These are phyloP conservation scores for Ulota crispa DNA, from an alignment of 225 moss, liverwort and hornwort species.

Conservation along the genomic window DNA sequence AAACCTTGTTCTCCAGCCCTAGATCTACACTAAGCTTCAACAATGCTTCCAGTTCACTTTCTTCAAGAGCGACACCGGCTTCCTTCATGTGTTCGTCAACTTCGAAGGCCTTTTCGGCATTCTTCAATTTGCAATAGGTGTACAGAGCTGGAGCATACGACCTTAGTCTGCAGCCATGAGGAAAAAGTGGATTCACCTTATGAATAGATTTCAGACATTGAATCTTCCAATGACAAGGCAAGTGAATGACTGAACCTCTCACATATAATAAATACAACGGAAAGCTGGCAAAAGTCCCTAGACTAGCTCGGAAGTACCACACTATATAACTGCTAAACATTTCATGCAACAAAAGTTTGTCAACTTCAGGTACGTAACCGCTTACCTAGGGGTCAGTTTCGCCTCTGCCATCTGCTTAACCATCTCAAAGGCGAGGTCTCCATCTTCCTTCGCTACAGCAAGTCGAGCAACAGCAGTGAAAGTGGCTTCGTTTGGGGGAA, in stretches of 20 bases:
- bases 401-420: slow-evolving; percentile 92
- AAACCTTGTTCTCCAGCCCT: slow-evolving; percentile 74
- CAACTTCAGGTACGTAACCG: background rate
- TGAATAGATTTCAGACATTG: background rate
- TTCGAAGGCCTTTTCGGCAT: slow-evolving; percentile 74
- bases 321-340: background rate
- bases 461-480: slow-evolving; percentile 91
- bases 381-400: slow-evolving; percentile 67
- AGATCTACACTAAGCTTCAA: slow-evolving; percentile 68
- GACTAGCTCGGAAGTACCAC: slow-evolving; percentile 13
- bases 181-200: background rate
- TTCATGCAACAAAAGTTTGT: background rate
- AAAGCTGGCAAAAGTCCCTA: slow-evolving; percentile 6
- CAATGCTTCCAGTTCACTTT: slow-evolving; percentile 80
- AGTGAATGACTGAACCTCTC: background rate
- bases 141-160: slow-evolving; percentile 90
- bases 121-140: slow-evolving; percentile 72
- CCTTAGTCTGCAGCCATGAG: slow-evolving; percentile 59
- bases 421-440: slow-evolving; percentile 94
- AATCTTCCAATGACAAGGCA: background rate
- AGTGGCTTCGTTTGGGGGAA: slow-evolving; percentile 87
- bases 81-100: slow-evolving; percentile 86
- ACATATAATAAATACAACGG: background rate
- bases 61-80: slow-evolving; percentile 86
- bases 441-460: slow-evolving; percentile 83